Evolutionary conservation across 768 basidiomycete species (phyloP).

Genomic region (Tricholoma sp.): DNA sequence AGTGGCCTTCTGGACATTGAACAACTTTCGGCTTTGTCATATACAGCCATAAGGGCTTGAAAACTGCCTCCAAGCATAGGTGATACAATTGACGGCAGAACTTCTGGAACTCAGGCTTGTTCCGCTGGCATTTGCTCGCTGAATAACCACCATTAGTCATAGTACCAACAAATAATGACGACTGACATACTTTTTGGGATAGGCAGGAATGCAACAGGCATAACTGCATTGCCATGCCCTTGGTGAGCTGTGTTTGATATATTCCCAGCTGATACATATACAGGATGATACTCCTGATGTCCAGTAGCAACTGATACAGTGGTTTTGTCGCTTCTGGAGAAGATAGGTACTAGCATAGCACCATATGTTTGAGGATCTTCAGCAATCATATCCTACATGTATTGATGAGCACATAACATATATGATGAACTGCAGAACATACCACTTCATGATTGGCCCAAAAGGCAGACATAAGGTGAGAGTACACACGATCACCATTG

Average conservation of each 20-base stretch:
- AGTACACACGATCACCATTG: slow-evolving; percentile 23
- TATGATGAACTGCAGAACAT: slow-evolving; percentile 8
- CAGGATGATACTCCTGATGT: slow-evolving; percentile 32
- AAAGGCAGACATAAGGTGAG: slow-evolving; percentile 31
- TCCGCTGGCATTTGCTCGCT: slow-evolving; percentile 9
- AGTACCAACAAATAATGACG: slow-evolving; percentile 5
- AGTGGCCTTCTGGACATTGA: slow-evolving; percentile 22
- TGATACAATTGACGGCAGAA: slow-evolving; percentile 20
- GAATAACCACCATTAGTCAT: not conserved
- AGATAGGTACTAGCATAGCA: slow-evolving; percentile 23
- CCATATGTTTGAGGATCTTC: slow-evolving; percentile 21
- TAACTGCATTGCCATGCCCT: slow-evolving; percentile 21
- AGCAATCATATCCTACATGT: slow-evolving; percentile 23
- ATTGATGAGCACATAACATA: slow-evolving; percentile 5
- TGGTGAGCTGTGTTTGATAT: slow-evolving; percentile 23
- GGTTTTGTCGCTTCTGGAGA: slow-evolving; percentile 36
- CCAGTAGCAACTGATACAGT: slow-evolving; percentile 37
- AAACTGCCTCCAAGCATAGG: slow-evolving; percentile 4
- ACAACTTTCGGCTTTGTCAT: slow-evolving; percentile 9
- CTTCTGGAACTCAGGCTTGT: slow-evolving; percentile 10
- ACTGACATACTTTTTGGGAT: slow-evolving; percentile 30
- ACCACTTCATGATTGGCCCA: slow-evolving; percentile 33
- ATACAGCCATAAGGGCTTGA: not conserved
- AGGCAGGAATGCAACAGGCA: slow-evolving; percentile 25
- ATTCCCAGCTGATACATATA: slow-evolving; percentile 26